Base-by-base conservation (phyloP, 169 alveolate genomes). In the Eimeria sp. region DNA sequence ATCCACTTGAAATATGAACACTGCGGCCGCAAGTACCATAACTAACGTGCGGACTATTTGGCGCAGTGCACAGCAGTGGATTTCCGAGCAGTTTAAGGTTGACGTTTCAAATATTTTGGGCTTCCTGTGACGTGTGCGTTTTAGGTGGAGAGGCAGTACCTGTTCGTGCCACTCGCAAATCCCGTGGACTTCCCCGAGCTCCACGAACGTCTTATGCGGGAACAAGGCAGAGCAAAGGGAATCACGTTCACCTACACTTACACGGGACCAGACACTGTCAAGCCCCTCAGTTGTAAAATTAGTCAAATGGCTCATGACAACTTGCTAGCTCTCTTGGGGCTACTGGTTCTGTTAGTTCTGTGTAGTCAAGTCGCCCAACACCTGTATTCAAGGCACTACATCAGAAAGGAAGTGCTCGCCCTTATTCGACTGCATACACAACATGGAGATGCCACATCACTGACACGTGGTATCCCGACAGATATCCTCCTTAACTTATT, bases 101-200 rank as follows among this genome's bases (percentile, higher is more conserved):
- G 37, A 13, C 58, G 33, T 10, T 23, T 58, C 74, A 3, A 83
- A 33, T 58, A 56, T 6, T 49, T 10, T 78, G 66, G 9, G 49
- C 46, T 27, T 46, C 30, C 66, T 83, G 77, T 23, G 40, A n/a
- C 90, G 0, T 76, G 58, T 83, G 43, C 40, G 30, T 54, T 52
- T 30, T 56, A 83, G 90, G 90, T 83, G 76, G 90, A 83, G 54
- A 83, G 76, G 46, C 76, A 83, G 37, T 83, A 83, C 23, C 58
- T 83, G 37, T 83, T 83, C 49, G 46, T 83, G 11, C 90, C 90
- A 0, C 90, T 83, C 58, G 30, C 90, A 37, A 83, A 83, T 60
- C 90, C 90, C 23, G 90, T 83, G 77, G 90, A 83, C 25, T 83
- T 83, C 40, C 90, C 90, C 46, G 90, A 56, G 18, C 90, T 83